phyloP scores from a whole-genome alignment of 2,329 filamentous ascomycete species.

The Metarhizium rileyi region DNA sequence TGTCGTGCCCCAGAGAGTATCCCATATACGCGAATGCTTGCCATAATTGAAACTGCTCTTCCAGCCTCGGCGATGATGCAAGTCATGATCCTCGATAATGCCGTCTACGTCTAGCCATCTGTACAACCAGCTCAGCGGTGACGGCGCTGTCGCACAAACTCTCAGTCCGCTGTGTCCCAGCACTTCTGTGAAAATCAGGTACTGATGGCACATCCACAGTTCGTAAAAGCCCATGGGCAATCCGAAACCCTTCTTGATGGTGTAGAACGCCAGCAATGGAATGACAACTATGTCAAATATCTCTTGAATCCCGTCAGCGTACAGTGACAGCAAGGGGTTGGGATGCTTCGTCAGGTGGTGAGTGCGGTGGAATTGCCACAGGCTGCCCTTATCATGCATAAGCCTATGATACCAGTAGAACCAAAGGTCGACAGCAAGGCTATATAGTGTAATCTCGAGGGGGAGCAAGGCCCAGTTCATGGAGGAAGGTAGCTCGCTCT shows the following conservation, averaged over 20 bases:
- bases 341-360: constrained; percentile 28
- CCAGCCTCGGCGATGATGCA: constrained; percentile 31
- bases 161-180: constrained; percentile 30
- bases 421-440: constrained; percentile 5
- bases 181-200: constrained; percentile 30
- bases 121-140: constrained; percentile 24
- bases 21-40: constrained; percentile 28
- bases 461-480: constrained; percentile 18
- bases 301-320: constrained; percentile 32
- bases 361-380: constrained; percentile 31
- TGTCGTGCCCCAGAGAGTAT: constrained; percentile 25
- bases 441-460: constrained; percentile 13
- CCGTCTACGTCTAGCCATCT: constrained; percentile 23
- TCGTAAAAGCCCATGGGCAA: constrained; percentile 36
- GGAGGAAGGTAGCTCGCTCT: constrained; percentile 4
- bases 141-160: constrained; percentile 23
- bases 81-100: constrained; percentile 32
- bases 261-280: constrained; percentile 27
- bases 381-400: constrained; percentile 27
- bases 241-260: constrained; percentile 21
- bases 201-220: constrained; percentile 36
- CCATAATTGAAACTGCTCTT: constrained; percentile 27
- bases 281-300: constrained; percentile 32
- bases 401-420: constrained; percentile 15
- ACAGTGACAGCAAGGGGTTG: constrained; percentile 21